These are phyloP conservation scores for Alisma plantagoaquatica DNA, from an alignment of 106 monocot species.

Conservation along the genomic window DNA sequence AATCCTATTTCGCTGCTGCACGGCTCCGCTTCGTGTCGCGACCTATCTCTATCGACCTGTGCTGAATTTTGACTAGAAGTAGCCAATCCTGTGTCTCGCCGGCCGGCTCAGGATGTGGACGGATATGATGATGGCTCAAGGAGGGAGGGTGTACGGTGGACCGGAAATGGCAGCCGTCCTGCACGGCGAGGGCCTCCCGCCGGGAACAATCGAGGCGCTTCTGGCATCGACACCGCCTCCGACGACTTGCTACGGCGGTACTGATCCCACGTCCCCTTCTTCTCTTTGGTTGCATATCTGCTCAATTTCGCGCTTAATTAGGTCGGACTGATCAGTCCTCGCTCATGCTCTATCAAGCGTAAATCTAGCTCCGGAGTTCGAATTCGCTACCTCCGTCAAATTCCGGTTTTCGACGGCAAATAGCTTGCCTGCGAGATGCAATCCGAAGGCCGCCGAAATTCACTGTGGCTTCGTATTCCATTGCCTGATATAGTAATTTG, in stretches of 20 bases:
- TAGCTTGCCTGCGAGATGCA: too few relatives aligned
- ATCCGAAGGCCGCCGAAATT: too few relatives aligned
- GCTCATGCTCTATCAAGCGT: too few relatives aligned
- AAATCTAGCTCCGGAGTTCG: too few relatives aligned
- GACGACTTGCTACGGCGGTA: neutral
- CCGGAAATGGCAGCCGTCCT: slow-evolving; percentile 25
- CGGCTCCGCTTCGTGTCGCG: too few relatives aligned
- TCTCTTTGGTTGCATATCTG: neutral
- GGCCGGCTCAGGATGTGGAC: neutral
- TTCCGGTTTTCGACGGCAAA: too few relatives aligned
- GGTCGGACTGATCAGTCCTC: too few relatives aligned
- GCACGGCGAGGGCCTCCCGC: slow-evolving; percentile 32
- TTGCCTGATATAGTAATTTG: too few relatives aligned
- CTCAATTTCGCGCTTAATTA: too few relatives aligned
- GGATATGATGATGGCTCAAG: slow-evolving; percentile 23
- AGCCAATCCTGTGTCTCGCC: neutral
- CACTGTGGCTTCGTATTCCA: too few relatives aligned
- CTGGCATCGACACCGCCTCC: slow-evolving; percentile 14
- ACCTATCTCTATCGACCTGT: neutral
- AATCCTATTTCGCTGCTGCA: too few relatives aligned
- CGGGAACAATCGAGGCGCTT: slow-evolving; percentile 23
- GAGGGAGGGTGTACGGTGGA: slow-evolving; percentile 25
- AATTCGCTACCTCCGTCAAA: too few relatives aligned
- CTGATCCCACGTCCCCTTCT: neutral
- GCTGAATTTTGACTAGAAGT: neutral